phyloP scores from a whole-genome alignment of 202 grass and related monocot genomes.

The Setaria viridis region DNA sequence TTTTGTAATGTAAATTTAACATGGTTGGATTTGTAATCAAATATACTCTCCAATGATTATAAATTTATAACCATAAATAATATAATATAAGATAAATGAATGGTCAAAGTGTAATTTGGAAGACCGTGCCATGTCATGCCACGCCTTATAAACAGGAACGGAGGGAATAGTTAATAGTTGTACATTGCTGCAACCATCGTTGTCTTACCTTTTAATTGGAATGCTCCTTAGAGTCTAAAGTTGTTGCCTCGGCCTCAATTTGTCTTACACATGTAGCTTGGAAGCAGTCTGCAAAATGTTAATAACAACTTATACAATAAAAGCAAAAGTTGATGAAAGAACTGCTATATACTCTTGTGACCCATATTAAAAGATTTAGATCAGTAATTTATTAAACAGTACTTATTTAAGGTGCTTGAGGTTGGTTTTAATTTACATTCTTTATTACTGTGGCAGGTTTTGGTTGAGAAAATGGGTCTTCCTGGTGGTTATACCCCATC shows the following conservation, averaged over 20 bases:
- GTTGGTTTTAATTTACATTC: constrained; percentile 2
- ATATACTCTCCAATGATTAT: too few species aligned
- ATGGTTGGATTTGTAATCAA: too few species aligned
- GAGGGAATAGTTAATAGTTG: background rate
- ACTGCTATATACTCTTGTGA: background rate
- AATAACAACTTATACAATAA: constrained; percentile 1
- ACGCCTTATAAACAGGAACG: too few species aligned
- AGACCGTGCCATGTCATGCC: too few species aligned
- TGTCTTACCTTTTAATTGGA: background rate
- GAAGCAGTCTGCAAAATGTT: background rate
- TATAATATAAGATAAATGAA: too few species aligned
- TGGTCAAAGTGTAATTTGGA: too few species aligned
- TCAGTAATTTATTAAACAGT: background rate
- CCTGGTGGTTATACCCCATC: constrained; percentile 72
- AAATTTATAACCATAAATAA: too few species aligned
- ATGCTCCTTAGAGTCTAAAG: background rate
- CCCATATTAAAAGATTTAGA: background rate
- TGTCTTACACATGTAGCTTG: background rate
- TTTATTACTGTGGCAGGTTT: constrained; percentile 62
- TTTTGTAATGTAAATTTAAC: too few species aligned
- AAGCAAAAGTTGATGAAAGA: background rate
- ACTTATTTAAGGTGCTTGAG: background rate
- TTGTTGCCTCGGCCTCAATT: constrained; percentile 22
- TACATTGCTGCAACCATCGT: background rate
- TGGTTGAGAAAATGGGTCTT: constrained; percentile 96